A percentile compares a stretch with the other conserved stretches of the same genome.
phyloP scores from a whole-genome alignment of 2,329 filamentous ascomycete genomes.

The Hymenoscyphus fraxineus region DNA sequence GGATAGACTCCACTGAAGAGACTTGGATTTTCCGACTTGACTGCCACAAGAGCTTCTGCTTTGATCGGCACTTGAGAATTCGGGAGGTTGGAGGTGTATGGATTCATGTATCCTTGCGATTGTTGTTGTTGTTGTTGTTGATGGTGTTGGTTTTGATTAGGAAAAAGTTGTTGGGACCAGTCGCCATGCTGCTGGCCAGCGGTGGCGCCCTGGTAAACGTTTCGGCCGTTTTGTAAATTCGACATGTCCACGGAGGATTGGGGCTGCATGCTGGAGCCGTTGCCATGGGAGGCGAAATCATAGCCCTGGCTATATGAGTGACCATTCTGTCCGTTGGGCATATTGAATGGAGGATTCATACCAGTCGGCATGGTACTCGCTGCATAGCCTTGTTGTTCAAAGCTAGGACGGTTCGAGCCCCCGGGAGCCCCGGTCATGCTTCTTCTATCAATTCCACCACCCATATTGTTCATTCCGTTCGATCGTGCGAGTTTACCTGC shows the following conservation, averaged over 20 bases:
- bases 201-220: constrained; percentile 56
- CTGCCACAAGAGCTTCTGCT: constrained; percentile 44
- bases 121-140: constrained; percentile 32
- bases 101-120: constrained; percentile 51
- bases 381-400: constrained; percentile 55
- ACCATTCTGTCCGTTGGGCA: constrained; percentile 60
- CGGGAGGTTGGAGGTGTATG: constrained; percentile 53
- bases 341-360: constrained; percentile 61
- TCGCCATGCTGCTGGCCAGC: constrained; percentile 59
- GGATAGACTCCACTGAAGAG: constrained; percentile 26
- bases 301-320: constrained; percentile 36
- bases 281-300: constrained; percentile 35
- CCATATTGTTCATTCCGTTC: constrained; percentile 56
- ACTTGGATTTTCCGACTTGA: constrained; percentile 43
- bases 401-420: constrained; percentile 42
- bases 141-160: constrained; percentile 63
- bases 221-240: constrained; percentile 33
- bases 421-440: constrained; percentile 53
- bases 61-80: constrained; percentile 66
- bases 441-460: constrained; percentile 53
- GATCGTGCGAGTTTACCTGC: constrained; percentile 59
- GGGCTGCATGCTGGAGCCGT: constrained; percentile 31
- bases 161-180: constrained; percentile 76
- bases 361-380: constrained; percentile 58
- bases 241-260: constrained; percentile 28